These are phyloP conservation scores for Gossypium longicalyx DNA, from an alignment of 345 rosid genomes.

Conservation along the genomic window DNA sequence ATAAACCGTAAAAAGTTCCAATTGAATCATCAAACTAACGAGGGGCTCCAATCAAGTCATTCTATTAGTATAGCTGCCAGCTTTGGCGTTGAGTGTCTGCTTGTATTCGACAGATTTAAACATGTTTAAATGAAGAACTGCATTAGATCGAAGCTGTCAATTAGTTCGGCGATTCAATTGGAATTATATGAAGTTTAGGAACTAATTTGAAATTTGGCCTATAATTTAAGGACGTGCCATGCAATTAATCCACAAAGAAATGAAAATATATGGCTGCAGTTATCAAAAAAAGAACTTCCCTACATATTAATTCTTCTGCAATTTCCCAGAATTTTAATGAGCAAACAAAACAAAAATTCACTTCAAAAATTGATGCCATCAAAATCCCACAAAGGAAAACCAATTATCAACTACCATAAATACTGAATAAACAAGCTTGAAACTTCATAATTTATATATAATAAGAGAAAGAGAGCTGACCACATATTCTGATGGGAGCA, in stretches of 20 bases:
- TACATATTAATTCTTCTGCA: background rate
- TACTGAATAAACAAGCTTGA: background rate
- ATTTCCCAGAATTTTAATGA: background rate
- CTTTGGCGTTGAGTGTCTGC: no score
- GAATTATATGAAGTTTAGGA: no score
- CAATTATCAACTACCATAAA: background rate
- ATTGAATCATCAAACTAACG: no score
- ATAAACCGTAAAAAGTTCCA: no score
- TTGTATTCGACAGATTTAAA: no score
- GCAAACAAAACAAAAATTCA: background rate
- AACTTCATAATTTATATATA: background rate
- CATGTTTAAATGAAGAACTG: no score
- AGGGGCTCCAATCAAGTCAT: no score
- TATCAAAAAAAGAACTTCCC: background rate
- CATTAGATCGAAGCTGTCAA: no score
- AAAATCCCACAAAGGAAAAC: conserved; percentile 1
- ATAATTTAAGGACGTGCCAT: no score
- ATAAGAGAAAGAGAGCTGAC: conserved; percentile 39
- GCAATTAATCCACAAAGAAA: background rate
- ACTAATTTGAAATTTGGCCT: no score
- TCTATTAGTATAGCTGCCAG: no score
- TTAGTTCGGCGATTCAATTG: no score
- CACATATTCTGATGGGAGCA: conserved; percentile 90
- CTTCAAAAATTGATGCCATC: background rate
- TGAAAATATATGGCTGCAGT: background rate